Base-by-base conservation (phyloP, 2,329 filamentous ascomycete genomes). In the Cercospora beticola region DNA sequence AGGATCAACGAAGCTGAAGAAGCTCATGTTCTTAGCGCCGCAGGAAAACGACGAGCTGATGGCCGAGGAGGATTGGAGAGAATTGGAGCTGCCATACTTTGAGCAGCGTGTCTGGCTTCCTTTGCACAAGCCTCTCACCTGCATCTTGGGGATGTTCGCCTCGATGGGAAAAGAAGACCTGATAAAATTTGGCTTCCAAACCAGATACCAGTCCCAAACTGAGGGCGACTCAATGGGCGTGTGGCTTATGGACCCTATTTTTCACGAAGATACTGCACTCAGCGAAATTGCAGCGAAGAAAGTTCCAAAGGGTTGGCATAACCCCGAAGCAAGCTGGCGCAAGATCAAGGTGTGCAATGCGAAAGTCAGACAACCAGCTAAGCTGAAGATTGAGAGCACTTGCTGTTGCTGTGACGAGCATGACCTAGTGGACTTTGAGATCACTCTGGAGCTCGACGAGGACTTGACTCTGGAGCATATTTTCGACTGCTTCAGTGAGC, bases 1-100 rank as follows among this genome's bases (percentile, higher is more conserved):
- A 18, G 63, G 63, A 31, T 65, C 63, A 8, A 26, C 18, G n/a
- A 60, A 40, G 63, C 54, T 65, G 5, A 59, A 49, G 36, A 7
- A 43, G 36, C 36, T 43, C 36, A 43, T 43, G 16, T 43, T n/a
- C 6, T n/a, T 43, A 3, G 36, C 36, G 1, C 36, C 36, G 5
- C 36, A 3, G 3, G 36, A 43, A 16, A 43, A 43, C 36, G 36
- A 43, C 3, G 36, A 43, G 16, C 36, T 43, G 5, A 7, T 43
- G 36, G 36, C 36, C 36, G 36, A 43, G 36, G 36, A 43, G 7
- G 12, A 36, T 2, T 36, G 33, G 33, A 36, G 33, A 36, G 33
- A 36, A 4, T 36, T 36, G 12, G 33, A 36, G 33, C 10, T 36
- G 33, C 33, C 12, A 14, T 36, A 36, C 33, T 36, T 36, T 36